Evolutionary conservation across 768 basidiomycete species (phyloP), one percentile per base, ranked within the genome.

Genomic region (Lactarius evosmus): DNA sequence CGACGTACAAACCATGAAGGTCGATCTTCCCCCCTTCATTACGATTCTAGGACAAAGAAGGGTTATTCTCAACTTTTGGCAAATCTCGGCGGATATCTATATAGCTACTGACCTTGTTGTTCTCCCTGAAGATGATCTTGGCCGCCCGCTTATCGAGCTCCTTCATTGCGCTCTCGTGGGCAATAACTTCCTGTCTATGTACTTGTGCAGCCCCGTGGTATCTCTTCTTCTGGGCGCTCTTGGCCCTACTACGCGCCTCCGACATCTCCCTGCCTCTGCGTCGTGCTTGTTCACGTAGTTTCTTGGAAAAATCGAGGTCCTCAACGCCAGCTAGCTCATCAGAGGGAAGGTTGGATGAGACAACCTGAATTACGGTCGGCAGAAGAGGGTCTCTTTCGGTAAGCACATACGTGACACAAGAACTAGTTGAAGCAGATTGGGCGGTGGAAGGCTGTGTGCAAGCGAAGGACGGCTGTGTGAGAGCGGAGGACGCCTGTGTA

Each of bases 41-140:
- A 27, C 32, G 38, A 36, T 17, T 32, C 64, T 65, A 22, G 30
- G 14, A 46, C 19, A 46, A 34, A 55, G 14, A 25, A 7, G 54
- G 7, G 30, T 40, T 60, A n/a, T n/a, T n/a, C n/a, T n/a, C 32
- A 33, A 50, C 12, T 7, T 27, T n/a, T 0, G 38, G 22, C 11
- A 12, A 11, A 34, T 8, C 27, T 30, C n/a, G 34, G 32, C 16
- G 49, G 16, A 41, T 49, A 6, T 17, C 16, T 17, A 40, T 14
- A 11, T 38, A 9, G n/a, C 3, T 3, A 3, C 58, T n/a, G 40
- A 65, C 64, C 64, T 65, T 55, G 46, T 65, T 65, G 11, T 65
- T 65, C 38, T 56, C 25, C 27, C 5, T 30, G 7, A 61, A 61
- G 8, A 57, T 19, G 3, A 65, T 52, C 17, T 29, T 34, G 16